Evolutionary conservation across 2,329 filamentous ascomycete genomes (phyloP).

Genomic region (Stylonectria norvegica): DNA sequence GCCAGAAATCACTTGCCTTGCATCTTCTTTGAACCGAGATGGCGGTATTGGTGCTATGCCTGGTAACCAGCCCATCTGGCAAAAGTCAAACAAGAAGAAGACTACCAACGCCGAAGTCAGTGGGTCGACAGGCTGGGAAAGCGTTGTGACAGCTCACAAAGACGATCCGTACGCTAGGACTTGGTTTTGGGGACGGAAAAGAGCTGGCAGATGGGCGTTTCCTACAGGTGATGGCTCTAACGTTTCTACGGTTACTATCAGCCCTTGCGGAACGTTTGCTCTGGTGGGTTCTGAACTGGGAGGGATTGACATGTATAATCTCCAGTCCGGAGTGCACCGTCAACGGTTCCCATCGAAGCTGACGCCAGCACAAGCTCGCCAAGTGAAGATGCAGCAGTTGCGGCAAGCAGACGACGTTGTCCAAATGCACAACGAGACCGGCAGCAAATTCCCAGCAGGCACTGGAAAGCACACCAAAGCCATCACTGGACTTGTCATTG

Average conservation of each 20-base stretch:
- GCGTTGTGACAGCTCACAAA: slow-evolving; percentile 87
- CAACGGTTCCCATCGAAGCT: slow-evolving; percentile 81
- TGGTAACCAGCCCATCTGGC: slow-evolving; percentile 78
- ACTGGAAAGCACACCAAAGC: slow-evolving; percentile 74
- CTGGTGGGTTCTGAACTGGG: slow-evolving; percentile 81
- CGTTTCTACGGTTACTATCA: slow-evolving; percentile 83
- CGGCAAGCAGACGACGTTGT: slow-evolving; percentile 56
- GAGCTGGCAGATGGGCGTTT: slow-evolving; percentile 89
- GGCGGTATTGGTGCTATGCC: slow-evolving; percentile 85
- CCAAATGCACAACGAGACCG: slow-evolving; percentile 48
- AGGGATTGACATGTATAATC: slow-evolving; percentile 89
- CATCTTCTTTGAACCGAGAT: slow-evolving; percentile 88
- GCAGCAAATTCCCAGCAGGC: slow-evolving; percentile 44
- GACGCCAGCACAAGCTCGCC: slow-evolving; percentile 73
- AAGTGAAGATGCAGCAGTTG: slow-evolving; percentile 64
- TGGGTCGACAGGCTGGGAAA: slow-evolving; percentile 90
- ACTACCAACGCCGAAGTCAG: slow-evolving; percentile 67
- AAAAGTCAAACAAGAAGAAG: slow-evolving; percentile 64
- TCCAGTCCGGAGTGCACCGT: slow-evolving; percentile 87
- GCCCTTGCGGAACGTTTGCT: slow-evolving; percentile 89
- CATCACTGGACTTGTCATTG: slow-evolving; percentile 82
- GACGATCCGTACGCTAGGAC: slow-evolving; percentile 82
- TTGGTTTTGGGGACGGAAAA: slow-evolving; percentile 97
- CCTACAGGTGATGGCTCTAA: slow-evolving; percentile 79
- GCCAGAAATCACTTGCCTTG: slow-evolving; percentile 86